Base-by-base conservation (phyloP, 352 stramenopile species). In the Globisporangium paddicum region DNA sequence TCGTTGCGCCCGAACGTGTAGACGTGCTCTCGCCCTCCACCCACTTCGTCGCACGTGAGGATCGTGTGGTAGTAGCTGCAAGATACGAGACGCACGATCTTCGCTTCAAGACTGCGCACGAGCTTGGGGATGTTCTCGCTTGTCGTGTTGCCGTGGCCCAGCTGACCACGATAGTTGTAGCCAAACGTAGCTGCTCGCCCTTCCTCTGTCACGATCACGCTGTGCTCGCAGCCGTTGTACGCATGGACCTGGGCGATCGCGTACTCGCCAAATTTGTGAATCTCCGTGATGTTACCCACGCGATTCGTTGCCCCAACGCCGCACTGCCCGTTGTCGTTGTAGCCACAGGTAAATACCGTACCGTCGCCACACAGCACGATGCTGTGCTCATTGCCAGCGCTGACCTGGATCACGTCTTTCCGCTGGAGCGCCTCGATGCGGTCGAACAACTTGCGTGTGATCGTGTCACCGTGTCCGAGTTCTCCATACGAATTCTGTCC, bases 241-340 rank as follows among this genome's bases (percentile, higher is more conserved):
- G 91, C 89, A 57, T 97, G 87, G 0, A 97, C 82, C 69, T 97
- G 82, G 3, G 67, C 47, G 16, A 95, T 72, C 10, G 26, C 37
- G 9, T 67, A 63, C 9, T 81, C 73, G 19, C 68, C 71, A 23
- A 95, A 60, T 40, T 87, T 90, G 3, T 77, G 69, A 0, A 98
- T 64, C 16, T 88, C 71, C 0, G 79, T 95, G 30, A 97, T 73
- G 26, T 79, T 61, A 32, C 68, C 73, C 6, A 98, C 75, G 16
- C 91, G 73, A 13, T 87, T 81, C 3, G 86, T 97, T 11, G 77
- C 80, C 7, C 89, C 90, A 34, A 93, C 86, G 9, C 91, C 93
- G 59, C 93, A 98, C 60, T 98, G 93, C 0, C 93, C 93, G 55
- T 98, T 98, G 62, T 98, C 93, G 55, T 98, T 98, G 73, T 98